Evolutionary conservation across 1,284 basidiomycete species (phyloP), one percentile per base, ranked within the genome.

Genomic region (Cutaneotrichosporon arboriforme): DNA sequence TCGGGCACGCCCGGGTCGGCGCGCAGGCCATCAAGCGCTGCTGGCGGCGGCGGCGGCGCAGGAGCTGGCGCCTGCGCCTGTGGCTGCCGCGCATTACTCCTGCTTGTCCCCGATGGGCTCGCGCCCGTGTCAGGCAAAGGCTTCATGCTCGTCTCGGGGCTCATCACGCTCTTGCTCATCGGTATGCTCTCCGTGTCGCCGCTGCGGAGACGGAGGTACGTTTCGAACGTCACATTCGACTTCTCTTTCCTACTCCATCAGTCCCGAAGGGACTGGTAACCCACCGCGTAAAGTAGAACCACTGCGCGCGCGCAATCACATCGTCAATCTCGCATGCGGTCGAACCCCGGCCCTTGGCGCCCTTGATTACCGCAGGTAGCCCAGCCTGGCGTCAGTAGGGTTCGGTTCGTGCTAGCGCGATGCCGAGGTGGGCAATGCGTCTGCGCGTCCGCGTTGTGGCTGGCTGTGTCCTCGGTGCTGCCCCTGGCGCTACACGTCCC

Each of bases 211-310:
- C n/a, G 39, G 21, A 48, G 58, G 46, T 59, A 59, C 3, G 40
- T 38, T 18, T 59, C 58, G 46, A 59, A 59, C 14, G 54, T 51
- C 33, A 59, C 51, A 2, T 36, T 4, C 4, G 38, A 18, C 35
- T 46, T 18, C 8, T 43, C 38, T 38, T 34, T 18, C 38, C 53
- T 54, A 42, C 4, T 20, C 7, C 7, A 47, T 54, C 12, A 54
- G 52, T 33, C 3, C 21, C 13, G 18, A 41, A 31, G 26, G 5
- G 8, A n/a, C 31, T 18, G 17, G 14, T 13, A 4, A 54, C 60
- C 45, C 44, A 68, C 67, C 63, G 47, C 4, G 61, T 66, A 49
- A 66, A 72, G 59, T 69, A 72, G 57, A 68, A 70, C 70, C 70
- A 72, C 46, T 72, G 70, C 22, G 70, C 69, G 26, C 64, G 57